Base-by-base conservation (phyloP, 2,329 filamentous ascomycete genomes). In the Mollisia scopiformis region DNA sequence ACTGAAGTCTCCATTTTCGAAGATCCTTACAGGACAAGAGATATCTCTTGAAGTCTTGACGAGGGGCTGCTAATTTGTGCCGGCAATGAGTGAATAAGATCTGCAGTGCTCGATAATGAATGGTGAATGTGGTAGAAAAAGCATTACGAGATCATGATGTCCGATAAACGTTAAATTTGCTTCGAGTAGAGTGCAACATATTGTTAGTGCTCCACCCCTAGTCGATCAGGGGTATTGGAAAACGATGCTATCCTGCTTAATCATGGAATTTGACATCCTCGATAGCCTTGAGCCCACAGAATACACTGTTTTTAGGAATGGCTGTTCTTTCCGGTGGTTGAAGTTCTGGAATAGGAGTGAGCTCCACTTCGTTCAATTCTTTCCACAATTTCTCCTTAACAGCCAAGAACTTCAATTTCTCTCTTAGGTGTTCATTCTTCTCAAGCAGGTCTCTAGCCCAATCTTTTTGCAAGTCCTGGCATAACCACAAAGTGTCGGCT, bases 361-460 rank as follows among this genome's bases (percentile, higher is more conserved):
- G 21, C 2, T 46, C 55, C 3, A 59, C n/a, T 39, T 55, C 19
- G 25, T 64, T 66, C n/a, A 66, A 6, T 13, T 46, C 25, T 31
- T 56, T 58, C 62, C 62, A 62, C 7, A 58, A 5, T 3, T 21
- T 58, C 51, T 59, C 49, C 23, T 41, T 55, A 8, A 66, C 55
- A 53, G 43, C 51, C 27, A 66, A 31, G 19, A 39, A 57, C 35
- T 28, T 64, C 46, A 64, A 14, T 16, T 59, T 58, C 19, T 28
- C 25, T 39, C 58, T 62, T 39, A 66, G 31, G 30, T 59, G 57
- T 11, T 61, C 52, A 50, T 64, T 66, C 25, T 62, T 59, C 28
- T 59, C 55, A 14, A 62, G 28, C n/a, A 62, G 43, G 30, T 57
- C 41, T 25, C 58, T 39, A 14, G 58, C 61, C 55, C 41, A 61